Base-by-base conservation (phyloP, 176 grass and related monocot genomes). In the Thalia dealbata region DNA sequence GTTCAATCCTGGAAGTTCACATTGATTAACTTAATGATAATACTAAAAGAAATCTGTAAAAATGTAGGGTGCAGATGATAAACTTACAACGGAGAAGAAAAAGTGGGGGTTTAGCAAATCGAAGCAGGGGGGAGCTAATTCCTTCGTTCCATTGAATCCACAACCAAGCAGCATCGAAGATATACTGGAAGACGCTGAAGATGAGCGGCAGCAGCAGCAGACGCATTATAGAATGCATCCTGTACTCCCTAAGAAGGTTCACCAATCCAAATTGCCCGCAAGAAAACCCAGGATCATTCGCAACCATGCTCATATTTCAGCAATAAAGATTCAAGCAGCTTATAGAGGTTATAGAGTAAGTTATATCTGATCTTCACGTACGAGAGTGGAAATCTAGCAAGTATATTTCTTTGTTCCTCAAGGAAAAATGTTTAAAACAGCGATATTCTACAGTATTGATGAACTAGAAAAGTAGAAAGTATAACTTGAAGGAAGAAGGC, bases 121-220 rank as follows among this genome's bases (percentile, higher is more conserved):
- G 24, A 86, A 71, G 52, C 71, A 86, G 48, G 61, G 55, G 15
- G 84, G 82, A 13, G 63, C 79, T 73, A 81, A 79, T 29, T 81
- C 91, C 52, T 79, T 92, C 78, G 85, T 91, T 72, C 90, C 90
- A 16, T 76, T 99, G 78, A 82, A 84, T 81, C 87, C 90, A 30
- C 79, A 93, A 77, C 95, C 87, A 50, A 99, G 90, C 88, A 93
- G 90, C 83, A 88, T 99, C 81, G 95, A 99, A 75, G 86, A 91
- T 76, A 99, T 99, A 71, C 78, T 99, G 43, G 87, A 83, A 64
- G 90, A 99, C 75, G 85, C 83, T 3, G 90, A 93, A 25, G 91
- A 81, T 32, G 81, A 86, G 66, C 82, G 89, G 11, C 61, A 45
- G 38, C 65, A 42, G 30, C 64, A 42, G 30, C 64, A 63, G 43